These are phyloP conservation scores for Xylaria sp. DNA, from an alignment of 2,329 filamentous ascomycete species.

Conservation along the genomic window DNA sequence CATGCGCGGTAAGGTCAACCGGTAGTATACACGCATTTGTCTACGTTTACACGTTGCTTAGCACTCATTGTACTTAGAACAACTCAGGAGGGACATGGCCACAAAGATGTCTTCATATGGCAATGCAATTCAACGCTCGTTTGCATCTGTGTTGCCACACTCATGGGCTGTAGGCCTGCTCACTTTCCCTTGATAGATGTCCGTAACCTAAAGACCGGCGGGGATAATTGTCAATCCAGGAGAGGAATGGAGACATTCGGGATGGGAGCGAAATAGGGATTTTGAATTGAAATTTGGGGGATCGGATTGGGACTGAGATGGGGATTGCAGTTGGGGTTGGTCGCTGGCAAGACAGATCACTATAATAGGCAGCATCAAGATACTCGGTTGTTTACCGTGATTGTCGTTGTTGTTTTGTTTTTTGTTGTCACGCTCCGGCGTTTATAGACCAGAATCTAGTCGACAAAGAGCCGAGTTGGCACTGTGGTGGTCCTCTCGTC, in stretches of 20 bases:
- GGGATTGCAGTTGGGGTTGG: not conserved
- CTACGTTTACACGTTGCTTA: not conserved
- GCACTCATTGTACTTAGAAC: no score
- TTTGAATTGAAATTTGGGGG: not conserved
- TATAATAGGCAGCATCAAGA: not conserved
- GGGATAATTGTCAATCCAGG: not conserved
- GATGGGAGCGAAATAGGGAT: not conserved
- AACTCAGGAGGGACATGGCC: not conserved
- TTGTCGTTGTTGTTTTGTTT: not conserved
- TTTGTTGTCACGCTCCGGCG: slow-evolving; percentile 12
- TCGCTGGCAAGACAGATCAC: slow-evolving; percentile 1
- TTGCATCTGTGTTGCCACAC: not conserved
- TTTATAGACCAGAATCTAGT: slow-evolving; percentile 15
- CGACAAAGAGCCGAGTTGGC: slow-evolving; percentile 7
- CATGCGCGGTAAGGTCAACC: no score
- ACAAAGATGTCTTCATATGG: not conserved
- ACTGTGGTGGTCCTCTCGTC: not conserved
- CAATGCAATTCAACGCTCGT: not conserved
- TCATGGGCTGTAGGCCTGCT: not conserved
- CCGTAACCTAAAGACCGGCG: not conserved
- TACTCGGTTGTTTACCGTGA: slow-evolving; percentile 11
- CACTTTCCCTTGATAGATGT: not conserved
- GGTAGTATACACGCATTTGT: no score
- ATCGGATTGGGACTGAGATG: not conserved
- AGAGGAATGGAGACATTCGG: not conserved